Conservation (phyloP, 305 asterid species). For the Solanum hybrid region DNA sequence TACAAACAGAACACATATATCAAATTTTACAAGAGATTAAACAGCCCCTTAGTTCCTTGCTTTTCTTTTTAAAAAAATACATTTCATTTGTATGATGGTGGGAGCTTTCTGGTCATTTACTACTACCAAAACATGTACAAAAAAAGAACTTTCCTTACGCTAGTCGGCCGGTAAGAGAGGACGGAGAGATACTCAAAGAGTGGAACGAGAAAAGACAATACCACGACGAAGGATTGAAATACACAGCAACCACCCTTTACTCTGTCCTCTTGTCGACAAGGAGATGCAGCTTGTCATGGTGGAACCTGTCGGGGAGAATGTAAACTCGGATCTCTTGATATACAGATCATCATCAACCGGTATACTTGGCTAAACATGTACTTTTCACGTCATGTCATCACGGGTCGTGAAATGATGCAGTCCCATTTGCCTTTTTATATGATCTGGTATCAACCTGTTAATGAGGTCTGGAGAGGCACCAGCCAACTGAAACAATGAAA, state of each 20-base stretch:
- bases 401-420: conserved; percentile 49
- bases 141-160: background rate
- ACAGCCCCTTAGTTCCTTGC: background rate
- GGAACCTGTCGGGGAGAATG: background rate
- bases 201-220: background rate
- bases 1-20: background rate
- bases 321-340: background rate
- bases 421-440: conserved; percentile 67
- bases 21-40: background rate
- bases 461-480: conserved; percentile 70
- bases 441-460: conserved; percentile 81
- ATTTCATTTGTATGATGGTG: background rate
- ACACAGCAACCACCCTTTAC: background rate
- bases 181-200: background rate
- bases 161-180: background rate
- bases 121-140: background rate
- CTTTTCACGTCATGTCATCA: conserved; percentile 24
- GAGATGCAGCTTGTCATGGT: conserved; percentile 3
- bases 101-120: background rate
- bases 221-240: background rate
- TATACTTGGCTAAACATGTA: background rate
- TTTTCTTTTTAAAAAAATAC: background rate
- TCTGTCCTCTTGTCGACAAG: background rate
- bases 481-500: conserved; percentile 22
- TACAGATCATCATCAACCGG: background rate